phyloP scores from a whole-genome alignment of 805 yeast species.

The Cephaloascus fragrans region DNA sequence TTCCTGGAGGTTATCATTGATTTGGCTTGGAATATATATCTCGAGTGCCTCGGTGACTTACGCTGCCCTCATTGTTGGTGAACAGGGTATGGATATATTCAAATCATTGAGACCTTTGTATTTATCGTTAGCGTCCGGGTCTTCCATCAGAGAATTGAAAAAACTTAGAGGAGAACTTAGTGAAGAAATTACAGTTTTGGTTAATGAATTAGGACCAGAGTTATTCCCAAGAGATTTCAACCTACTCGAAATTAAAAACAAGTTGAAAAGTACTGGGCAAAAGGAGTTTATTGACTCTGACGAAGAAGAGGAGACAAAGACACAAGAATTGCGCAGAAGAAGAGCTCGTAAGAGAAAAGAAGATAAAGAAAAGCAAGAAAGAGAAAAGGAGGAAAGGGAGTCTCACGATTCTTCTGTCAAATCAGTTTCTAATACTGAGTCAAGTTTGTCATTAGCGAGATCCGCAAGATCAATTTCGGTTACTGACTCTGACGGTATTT shows the following conservation, averaged over 20 bases:
- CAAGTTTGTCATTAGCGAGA: conserved; percentile 7
- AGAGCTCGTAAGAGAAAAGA: conserved; percentile 20
- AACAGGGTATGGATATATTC: conserved; percentile 82
- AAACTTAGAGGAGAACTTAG: conserved; percentile 52
- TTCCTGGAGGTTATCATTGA: conserved; percentile 12
- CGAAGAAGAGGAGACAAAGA: conserved; percentile 40
- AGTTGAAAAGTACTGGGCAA: conserved; percentile 15
- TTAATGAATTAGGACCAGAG: conserved; percentile 76
- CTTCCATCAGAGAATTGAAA: conserved; percentile 49
- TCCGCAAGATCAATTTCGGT: conserved; percentile 25
- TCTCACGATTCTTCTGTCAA: not conserved
- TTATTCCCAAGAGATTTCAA: conserved; percentile 77
- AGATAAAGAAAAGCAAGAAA: conserved; percentile 8
- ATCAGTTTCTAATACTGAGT: not conserved
- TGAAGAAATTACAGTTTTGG: conserved; percentile 65
- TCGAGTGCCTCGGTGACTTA: conserved; percentile 68
- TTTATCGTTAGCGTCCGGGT: conserved; percentile 49
- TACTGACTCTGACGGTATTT: conserved; percentile 41
- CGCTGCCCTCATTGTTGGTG: conserved; percentile 88
- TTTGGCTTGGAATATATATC: conserved; percentile 46
- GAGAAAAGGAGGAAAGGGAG: conserved; percentile 1
- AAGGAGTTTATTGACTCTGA: conserved; percentile 29
- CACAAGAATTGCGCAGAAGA: conserved; percentile 35
- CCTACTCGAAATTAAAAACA: conserved; percentile 34
- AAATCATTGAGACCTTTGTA: conserved; percentile 79